Percentiles rank a stretch among this genome's conserved stretches.
phyloP scores from a whole-genome alignment of 768 basidiomycete genomes.

The Trametopsis cervina region DNA sequence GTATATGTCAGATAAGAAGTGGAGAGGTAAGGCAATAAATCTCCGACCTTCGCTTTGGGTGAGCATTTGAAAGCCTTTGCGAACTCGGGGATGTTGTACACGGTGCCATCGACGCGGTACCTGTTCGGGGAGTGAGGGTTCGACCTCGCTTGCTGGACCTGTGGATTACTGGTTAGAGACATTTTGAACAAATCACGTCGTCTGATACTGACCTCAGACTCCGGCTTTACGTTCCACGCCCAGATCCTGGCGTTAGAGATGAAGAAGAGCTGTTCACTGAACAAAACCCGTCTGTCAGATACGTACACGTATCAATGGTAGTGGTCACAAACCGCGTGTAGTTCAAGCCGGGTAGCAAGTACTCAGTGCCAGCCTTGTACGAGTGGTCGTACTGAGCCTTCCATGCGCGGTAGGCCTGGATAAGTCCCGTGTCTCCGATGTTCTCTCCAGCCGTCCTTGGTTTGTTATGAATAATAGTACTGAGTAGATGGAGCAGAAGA shows the following conservation, averaged over 20 bases:
- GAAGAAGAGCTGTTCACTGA: slow-evolving; percentile 91
- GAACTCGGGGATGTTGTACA: slow-evolving; percentile 84
- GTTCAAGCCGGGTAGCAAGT: slow-evolving; percentile 73
- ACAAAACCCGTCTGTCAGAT: neutral
- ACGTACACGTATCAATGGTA: neutral
- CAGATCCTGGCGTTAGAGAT: slow-evolving; percentile 85
- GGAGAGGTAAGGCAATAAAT: neutral
- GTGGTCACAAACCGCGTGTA: slow-evolving; percentile 50
- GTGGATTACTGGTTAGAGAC: neutral
- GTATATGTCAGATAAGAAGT: neutral
- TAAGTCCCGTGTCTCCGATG: slow-evolving; percentile 79
- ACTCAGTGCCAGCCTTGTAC: slow-evolving; percentile 51
- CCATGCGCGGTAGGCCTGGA: slow-evolving; percentile 92
- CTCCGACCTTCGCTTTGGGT: slow-evolving; percentile 56
- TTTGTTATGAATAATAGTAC: neutral
- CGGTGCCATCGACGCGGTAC: slow-evolving; percentile 80
- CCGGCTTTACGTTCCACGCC: slow-evolving; percentile 76
- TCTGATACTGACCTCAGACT: slow-evolving; percentile 51
- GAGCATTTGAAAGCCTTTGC: slow-evolving; percentile 83
- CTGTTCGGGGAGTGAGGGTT: slow-evolving; percentile 84
- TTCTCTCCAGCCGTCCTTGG: slow-evolving; percentile 86
- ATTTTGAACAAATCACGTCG: neutral
- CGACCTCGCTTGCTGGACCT: slow-evolving; percentile 75
- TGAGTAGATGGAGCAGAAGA: neutral
- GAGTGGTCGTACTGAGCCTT: slow-evolving; percentile 64